Conservation (phyloP, 148 eudicot genomes). For the Polygonum maritimum region DNA sequence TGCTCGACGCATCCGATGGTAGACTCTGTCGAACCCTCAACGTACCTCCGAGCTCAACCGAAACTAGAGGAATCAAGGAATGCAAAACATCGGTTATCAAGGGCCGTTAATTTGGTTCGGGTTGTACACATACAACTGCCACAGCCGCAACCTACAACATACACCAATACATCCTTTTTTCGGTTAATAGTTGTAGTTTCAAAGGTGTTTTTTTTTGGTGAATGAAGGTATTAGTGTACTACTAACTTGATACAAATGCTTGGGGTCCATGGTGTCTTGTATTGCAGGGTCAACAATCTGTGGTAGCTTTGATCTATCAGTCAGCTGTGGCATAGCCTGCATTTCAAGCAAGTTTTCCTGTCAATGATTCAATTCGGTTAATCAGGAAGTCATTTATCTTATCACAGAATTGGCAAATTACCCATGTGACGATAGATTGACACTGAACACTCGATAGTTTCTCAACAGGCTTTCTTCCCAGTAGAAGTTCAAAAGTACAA, state of each 20-base stretch:
- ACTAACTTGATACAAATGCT: conserved; percentile 77
- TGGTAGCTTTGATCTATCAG: conserved; percentile 78
- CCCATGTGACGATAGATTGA: conserved; percentile 94
- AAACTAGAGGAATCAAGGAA: conserved; percentile 75
- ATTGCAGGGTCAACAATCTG: conserved; percentile 73
- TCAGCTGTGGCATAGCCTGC: conserved; percentile 91
- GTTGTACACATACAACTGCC: conserved; percentile 83
- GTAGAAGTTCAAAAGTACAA: conserved; percentile 79
- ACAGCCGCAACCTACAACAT: conserved; percentile 76
- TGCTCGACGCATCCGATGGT: background rate
- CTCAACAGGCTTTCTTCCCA: conserved; percentile 80
- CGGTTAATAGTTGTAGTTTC: background rate
- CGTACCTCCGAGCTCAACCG: conserved; percentile 78
- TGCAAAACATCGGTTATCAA: conserved; percentile 80
- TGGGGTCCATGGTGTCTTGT: conserved; percentile 63
- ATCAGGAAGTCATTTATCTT: background rate
- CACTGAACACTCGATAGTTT: conserved; percentile 65
- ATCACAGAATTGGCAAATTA: conserved; percentile 10
- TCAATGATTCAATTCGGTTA: background rate
- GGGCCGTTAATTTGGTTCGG: conserved; percentile 89
- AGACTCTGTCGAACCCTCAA: conserved; percentile 21
- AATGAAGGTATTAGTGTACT: conserved; percentile 3
- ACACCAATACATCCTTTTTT: background rate
- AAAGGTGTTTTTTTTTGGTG: background rate
- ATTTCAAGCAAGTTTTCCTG: background rate